Conservation (phyloP, 805 yeast species). For the Myxozyma monticola region DNA sequence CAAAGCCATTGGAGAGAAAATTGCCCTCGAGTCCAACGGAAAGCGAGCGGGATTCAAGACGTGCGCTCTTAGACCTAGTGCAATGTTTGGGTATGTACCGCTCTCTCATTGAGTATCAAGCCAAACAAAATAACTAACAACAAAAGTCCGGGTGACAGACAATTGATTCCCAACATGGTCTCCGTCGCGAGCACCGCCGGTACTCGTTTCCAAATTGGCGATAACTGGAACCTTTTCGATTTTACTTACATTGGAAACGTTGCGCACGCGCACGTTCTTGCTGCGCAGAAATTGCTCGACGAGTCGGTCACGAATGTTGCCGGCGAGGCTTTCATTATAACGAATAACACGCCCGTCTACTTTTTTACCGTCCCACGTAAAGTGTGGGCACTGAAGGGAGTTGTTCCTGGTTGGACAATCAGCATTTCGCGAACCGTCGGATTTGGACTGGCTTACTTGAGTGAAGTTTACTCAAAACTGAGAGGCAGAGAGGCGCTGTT, state of each 20-base stretch:
- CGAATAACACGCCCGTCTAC: conserved; percentile 92
- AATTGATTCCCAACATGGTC: conserved; percentile 88
- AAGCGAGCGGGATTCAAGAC: conserved; percentile 56
- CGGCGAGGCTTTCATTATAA: conserved; percentile 86
- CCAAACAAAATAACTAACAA: background rate
- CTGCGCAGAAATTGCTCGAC: conserved; percentile 69
- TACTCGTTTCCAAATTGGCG: conserved; percentile 90
- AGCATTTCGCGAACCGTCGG: conserved; percentile 76
- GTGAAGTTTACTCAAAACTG: conserved; percentile 70
- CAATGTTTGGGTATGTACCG: too few relatives aligned
- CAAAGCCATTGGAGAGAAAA: conserved; percentile 70
- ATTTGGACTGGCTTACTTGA: conserved; percentile 72
- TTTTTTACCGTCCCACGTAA: conserved; percentile 97
- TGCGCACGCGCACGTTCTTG: conserved; percentile 93
- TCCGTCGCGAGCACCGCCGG: conserved; percentile 80
- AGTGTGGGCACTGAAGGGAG: conserved; percentile 96
- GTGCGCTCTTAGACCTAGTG: conserved; percentile 92
- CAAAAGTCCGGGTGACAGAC: conserved; percentile 96
- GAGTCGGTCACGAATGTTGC: conserved; percentile 49
- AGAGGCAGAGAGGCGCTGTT: conserved; percentile 86
- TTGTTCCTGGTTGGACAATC: conserved; percentile 65
- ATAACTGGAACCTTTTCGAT: conserved; percentile 88
- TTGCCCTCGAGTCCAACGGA: conserved; percentile 73
- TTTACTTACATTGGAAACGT: conserved; percentile 99
- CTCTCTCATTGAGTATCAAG: conserved; percentile 41